Conservation (phyloP, 202 grass and related monocot species). For the Hordeum pubiflorum region DNA sequence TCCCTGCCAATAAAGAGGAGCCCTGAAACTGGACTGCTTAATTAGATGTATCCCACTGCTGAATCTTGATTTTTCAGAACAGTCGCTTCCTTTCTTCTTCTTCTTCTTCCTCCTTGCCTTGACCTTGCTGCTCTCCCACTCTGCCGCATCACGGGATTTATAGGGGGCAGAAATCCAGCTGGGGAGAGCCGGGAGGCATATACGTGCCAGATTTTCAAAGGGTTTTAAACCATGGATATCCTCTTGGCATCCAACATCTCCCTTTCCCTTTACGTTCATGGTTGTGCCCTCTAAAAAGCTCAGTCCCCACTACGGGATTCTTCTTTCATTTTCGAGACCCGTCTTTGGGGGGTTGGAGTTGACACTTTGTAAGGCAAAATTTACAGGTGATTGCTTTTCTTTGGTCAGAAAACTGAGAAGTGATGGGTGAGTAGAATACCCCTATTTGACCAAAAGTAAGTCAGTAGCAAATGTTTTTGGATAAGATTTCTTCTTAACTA, state of each 20-base stretch:
- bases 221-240: constrained; percentile 64
- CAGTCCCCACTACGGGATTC: constrained; percentile 33
- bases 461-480: not conserved
- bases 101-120: not conserved
- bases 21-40: constrained; percentile 46
- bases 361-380: too few relatives aligned
- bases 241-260: constrained; percentile 37
- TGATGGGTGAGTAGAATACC: not conserved
- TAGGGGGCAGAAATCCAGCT: constrained; percentile 24
- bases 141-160: constrained; percentile 35
- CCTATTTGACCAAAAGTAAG: not conserved
- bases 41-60: not conserved
- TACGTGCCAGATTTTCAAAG: constrained; percentile 21
- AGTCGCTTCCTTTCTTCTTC: not conserved
- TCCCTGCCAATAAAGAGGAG: constrained; percentile 54
- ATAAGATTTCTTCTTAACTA: not conserved
- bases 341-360: not conserved
- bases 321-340: constrained; percentile 32
- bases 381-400: not conserved
- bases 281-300: constrained; percentile 32
- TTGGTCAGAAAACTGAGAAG: not conserved
- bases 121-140: constrained; percentile 5
- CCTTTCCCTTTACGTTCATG: constrained; percentile 13
- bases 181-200: constrained; percentile 15
- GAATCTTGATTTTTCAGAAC: not conserved